Evolutionary conservation across 495 filamentous ascomycete species (phyloP), one percentile per base, ranked within the genome.

Genomic region (Aspergillus funiculosus): DNA sequence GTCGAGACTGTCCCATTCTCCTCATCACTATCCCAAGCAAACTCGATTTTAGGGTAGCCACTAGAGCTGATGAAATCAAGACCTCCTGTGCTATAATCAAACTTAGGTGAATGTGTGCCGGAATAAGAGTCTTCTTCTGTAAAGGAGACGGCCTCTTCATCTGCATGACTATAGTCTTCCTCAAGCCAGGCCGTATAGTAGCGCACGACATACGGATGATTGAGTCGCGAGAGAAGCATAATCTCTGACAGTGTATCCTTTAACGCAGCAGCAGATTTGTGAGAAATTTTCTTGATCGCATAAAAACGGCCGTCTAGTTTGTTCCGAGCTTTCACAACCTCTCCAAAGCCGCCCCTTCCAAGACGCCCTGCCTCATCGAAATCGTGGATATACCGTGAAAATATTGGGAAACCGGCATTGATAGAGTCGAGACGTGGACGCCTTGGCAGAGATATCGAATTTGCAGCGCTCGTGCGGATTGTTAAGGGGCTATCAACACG

Each of bases 101-200:
- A 83, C 36, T 82, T 77, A 15, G 79, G 71, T n/a, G 81, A 67
- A 19, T 63, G 64, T 10, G 56, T 40, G 64, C 68, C 43, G 54
- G 57, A 44, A 48, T 60, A 59, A 7, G 59, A 52, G 31, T 68
- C 63, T 28, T 74, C 76, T 14, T 83, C 80, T 1, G 75, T 78
- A 4, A 79, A 82, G 1, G 67, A 73, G 2, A 71, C 61, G 36
- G 82, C 78, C 13, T 73, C 75, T 42, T 83, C 79, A 4, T 77
- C 72, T 10, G 75, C 71, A 5, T 70, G 62, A 18, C 72, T 64
- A 44, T 64, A 67, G 45, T 89, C 76, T 50, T 90, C 83, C 58
- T 98, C 92, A 3, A 89, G 72, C 92, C 92, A 97, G 2, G 94
- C 89, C 17, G 89, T 87, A 61, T 87, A 96, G 58, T 97, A 98